Conservation (phyloP, 179 eudicot genomes). For the Amaranthus tricolor region DNA sequence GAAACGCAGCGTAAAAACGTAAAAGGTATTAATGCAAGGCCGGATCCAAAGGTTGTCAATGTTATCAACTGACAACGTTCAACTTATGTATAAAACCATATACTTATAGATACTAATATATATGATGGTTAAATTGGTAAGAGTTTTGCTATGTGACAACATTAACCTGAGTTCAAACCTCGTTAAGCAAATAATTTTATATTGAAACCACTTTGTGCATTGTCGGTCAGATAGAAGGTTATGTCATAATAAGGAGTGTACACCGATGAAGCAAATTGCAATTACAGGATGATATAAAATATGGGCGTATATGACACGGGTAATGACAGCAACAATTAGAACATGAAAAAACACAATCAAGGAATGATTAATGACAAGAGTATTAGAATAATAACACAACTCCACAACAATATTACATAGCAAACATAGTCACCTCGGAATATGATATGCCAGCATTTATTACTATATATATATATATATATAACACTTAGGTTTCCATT, state of each 20-base stretch:
- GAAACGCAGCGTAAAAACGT: too few species aligned
- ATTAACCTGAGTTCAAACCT: too few species aligned
- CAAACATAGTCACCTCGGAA: neutral
- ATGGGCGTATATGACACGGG: slow-evolving; percentile 14
- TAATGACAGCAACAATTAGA: neutral
- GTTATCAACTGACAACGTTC: too few species aligned
- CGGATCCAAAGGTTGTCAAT: too few species aligned
- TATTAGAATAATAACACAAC: slow-evolving; percentile 8
- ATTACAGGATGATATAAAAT: slow-evolving; percentile 2
- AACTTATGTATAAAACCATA: too few species aligned
- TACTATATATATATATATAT: slow-evolving; percentile 4
- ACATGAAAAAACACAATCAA: slow-evolving; percentile 7
- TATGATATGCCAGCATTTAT: slow-evolving; percentile 9
- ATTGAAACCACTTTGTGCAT: too few species aligned
- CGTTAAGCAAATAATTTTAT: too few species aligned
- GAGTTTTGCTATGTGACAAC: too few species aligned
- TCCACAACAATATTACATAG: neutral
- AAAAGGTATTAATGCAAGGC: too few species aligned
- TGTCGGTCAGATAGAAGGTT: too few species aligned
- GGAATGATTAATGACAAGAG: slow-evolving; percentile 12
- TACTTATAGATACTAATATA: too few species aligned
- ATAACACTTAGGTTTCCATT: slow-evolving; percentile 19
- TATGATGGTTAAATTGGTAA: too few species aligned
- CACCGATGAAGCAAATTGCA: neutral
- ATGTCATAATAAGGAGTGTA: neutral